phyloP scores from a whole-genome alignment of 208 protist species.

The Plasmodiophora brassicae region DNA sequence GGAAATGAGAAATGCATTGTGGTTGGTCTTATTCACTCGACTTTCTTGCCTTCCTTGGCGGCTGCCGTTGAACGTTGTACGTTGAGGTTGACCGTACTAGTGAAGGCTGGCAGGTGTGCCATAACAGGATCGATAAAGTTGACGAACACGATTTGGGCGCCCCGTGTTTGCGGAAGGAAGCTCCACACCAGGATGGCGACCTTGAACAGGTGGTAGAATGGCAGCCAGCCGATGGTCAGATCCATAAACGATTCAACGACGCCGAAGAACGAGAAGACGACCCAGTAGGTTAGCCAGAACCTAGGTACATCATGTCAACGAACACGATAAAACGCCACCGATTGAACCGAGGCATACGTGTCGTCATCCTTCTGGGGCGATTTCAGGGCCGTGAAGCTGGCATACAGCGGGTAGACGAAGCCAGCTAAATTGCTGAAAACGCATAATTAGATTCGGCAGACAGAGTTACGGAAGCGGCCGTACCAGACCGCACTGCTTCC shows the following conservation, averaged over 20 bases:
- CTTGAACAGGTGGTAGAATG: neutral
- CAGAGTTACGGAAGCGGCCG: neutral
- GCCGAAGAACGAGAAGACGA: constrained; percentile 27
- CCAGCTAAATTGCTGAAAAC: neutral
- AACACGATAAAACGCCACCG: neutral
- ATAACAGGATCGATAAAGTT: neutral
- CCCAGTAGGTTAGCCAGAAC: constrained; percentile 31
- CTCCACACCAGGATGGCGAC: neutral
- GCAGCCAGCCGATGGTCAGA: neutral
- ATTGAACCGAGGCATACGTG: too few relatives aligned
- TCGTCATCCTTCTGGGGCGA: neutral
- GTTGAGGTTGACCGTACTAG: neutral
- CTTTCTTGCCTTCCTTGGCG: neutral
- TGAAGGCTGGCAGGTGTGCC: neutral
- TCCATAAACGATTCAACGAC: constrained; percentile 16
- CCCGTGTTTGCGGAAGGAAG: constrained; percentile 21
- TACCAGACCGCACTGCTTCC: neutral
- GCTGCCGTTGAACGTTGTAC: constrained; percentile 1
- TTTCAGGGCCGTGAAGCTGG: constrained; percentile 23
- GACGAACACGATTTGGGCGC: neutral
- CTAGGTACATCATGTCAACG: neutral
- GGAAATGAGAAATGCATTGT: too few relatives aligned
- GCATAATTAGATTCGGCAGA: neutral
- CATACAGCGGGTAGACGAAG: constrained; percentile 30
- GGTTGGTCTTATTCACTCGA: too few relatives aligned